Base-by-base conservation (phyloP, 208 protist species). In the Acanthamoeba healyi region DNA sequence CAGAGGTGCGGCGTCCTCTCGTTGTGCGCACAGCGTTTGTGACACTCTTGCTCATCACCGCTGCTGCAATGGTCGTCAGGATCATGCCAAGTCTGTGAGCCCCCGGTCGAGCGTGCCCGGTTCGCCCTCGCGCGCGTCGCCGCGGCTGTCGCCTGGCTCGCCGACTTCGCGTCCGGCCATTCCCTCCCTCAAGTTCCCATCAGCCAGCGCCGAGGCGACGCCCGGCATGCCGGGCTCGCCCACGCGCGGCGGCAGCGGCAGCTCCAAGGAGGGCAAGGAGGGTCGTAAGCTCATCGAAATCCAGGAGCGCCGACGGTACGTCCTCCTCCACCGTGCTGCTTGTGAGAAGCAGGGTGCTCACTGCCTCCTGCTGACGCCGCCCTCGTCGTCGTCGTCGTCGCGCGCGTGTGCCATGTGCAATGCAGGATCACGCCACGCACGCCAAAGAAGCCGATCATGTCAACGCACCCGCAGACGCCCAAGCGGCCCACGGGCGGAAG, bases 261-360 rank as follows among this genome's bases (percentile, higher is more conserved):
- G 42, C 29, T 32, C 26, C 58, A 90, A 90, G 82, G 82, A 90
- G 58, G 70, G 32, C 70, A 79, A 79, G 40, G 70, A 79, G 70
- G 70, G 70, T 38, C 70, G 70, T 32, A 90, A 67, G 82, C 82
- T 90, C 82, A 90, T 90, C n/a, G 82, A 90, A 65, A 67, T 90
- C 24, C 82, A 90, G 17, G 54, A 90, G 22, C 44, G 54, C 1
- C 29, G 79, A 42, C 79, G 54, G 54, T 51, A 74, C 65, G 22
- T 61, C 54, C 22, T 12, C 22, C 54, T 22, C 0, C 65, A 72
- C 3, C 17, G 7, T 17, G 17, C n/a, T 5, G 24, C 29, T n/a
- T 14, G 24, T 24, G 12, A 77, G 9, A 26, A 26, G 14, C 36
- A 77, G 15, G 44, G 5, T 36, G 61, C 61, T 67, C 61, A 67